Evolutionary conservation across 495 filamentous ascomycete genomes (phyloP), one percentile per base, ranked within the genome.

Genomic region (Penicillium turbatum): DNA sequence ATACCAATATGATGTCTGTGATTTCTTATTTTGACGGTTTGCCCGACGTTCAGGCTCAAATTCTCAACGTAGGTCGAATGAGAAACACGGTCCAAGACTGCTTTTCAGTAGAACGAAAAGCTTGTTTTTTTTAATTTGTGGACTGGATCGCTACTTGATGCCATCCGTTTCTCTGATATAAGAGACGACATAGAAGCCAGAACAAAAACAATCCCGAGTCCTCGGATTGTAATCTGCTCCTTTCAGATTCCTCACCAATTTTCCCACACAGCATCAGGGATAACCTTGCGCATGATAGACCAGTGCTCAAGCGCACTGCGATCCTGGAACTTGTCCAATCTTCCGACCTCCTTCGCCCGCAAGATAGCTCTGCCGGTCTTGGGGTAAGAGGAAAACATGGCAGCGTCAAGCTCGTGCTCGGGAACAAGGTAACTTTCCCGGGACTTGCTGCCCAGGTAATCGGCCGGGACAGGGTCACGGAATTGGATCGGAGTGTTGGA

Each of bases 191-290:
- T 50, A 39, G 24, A 19, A 47, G 5, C 17, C 6, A 27, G 5
- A 15, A 5, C 13, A 34, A 29, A 8, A 16, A 26, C 9, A 44
- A 44, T 27, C 1, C 26, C 46, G 4, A 15, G 15, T 10, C 19
- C 12, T 27, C 46, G 4, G 27, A 37, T 37, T 48, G 36, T 37
- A 10, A 26, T 16, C 27, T 12, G 4, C 11, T 42, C 1, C 40
- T 38, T 42, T 27, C 15, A 16, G 32, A 41, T 4, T 12, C 7
- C 38, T 82, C 71, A 97, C 89, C 90, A 97, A 49, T 82, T 81
- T 77, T 95, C 86, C 93, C 93, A 98, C 5, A 97, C 84, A 17
- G 67, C 65, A 50, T 72, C 77, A 11, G 92, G 91, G 48, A 97
- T 48, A 6, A 96, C 92, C 6, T 72, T 84, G 65, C 93, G 80